Conservation (phyloP, 1,139 yeast genomes). For the Geotrichum fermentans region DNA sequence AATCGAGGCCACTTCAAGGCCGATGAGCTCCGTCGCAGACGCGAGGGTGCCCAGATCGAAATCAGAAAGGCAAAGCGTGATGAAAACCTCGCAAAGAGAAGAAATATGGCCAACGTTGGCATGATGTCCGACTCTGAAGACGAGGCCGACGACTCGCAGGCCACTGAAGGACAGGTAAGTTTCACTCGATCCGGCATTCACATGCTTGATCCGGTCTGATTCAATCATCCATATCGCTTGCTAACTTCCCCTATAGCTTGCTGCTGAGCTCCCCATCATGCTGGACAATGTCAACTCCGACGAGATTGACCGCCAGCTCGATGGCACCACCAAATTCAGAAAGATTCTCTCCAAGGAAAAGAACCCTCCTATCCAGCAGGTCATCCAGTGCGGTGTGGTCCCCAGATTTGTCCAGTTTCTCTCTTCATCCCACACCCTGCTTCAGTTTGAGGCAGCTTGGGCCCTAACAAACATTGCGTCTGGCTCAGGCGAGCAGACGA, state of each 20-base stretch:
- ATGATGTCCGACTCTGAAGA: constrained; percentile 48
- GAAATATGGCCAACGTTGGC: constrained; percentile 56
- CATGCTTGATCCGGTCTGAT: not conserved
- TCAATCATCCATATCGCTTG: not conserved
- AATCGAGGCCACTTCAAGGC: constrained; percentile 91
- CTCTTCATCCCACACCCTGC: constrained; percentile 70
- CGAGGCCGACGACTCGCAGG: constrained; percentile 34
- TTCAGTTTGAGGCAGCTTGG: constrained; percentile 98
- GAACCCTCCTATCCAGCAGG: constrained; percentile 95
- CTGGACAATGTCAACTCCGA: constrained; percentile 72
- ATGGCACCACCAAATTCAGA: constrained; percentile 88
- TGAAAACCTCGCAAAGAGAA: constrained; percentile 87
- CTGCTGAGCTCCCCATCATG: constrained; percentile 74
- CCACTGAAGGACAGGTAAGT: constrained; percentile 26
- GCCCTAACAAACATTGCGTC: constrained; percentile 96
- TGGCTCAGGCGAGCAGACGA: constrained; percentile 88
- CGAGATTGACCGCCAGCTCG: constrained; percentile 75
- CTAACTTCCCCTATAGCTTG: constrained; percentile 5
- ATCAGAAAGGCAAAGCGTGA: constrained; percentile 94
- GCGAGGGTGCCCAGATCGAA: constrained; percentile 96
- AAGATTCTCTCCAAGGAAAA: constrained; percentile 90
- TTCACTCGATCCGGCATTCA: not conserved
- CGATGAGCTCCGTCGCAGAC: constrained; percentile 94
- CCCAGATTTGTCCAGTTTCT: constrained; percentile 85
- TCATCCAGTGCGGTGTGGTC: constrained; percentile 88